Percentiles rank a stretch among this genome's conserved stretches.
Conservation (phyloP, 495 filamentous ascomycete genomes). For the Xylaria scruposa region DNA sequence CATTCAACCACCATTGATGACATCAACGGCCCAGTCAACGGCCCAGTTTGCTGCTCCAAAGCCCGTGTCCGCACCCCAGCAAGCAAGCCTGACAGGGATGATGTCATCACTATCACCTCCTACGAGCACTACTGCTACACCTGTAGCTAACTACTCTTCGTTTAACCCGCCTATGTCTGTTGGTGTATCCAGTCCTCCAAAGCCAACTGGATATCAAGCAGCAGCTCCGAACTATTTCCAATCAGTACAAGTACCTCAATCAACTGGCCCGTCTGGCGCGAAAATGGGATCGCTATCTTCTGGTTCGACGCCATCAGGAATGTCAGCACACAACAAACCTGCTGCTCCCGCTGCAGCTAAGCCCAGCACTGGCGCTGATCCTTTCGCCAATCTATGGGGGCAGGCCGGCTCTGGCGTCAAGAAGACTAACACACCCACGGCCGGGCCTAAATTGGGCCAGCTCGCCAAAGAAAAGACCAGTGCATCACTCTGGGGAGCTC, state of each 20-base stretch:
- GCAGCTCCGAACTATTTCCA: constrained; percentile 93
- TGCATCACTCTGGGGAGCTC: constrained; percentile 89
- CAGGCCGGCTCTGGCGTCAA: constrained; percentile 78
- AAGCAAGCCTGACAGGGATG: constrained; percentile 77
- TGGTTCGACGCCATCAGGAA: constrained; percentile 34
- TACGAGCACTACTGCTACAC: constrained; percentile 60
- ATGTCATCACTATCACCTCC: constrained; percentile 83
- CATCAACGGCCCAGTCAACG: constrained; percentile 67
- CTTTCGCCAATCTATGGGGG: constrained; percentile 86
- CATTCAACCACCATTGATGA: constrained; percentile 64
- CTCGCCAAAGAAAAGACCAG: constrained; percentile 96
- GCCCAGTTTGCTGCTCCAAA: constrained; percentile 82
- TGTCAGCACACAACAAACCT: constrained; percentile 45
- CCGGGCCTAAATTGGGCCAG: constrained; percentile 80
- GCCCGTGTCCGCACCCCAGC: constrained; percentile 80
- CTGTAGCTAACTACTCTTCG: constrained; percentile 60
- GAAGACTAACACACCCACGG: constrained; percentile 67
- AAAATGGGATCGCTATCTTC: constrained; percentile 35
- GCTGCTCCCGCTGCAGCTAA: constrained; percentile 59
- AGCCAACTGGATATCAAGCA: constrained; percentile 75
- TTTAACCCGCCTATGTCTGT: constrained; percentile 58
- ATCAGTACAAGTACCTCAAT: constrained; percentile 65
- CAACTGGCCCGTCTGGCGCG: constrained; percentile 39
- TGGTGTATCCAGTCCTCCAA: constrained; percentile 52
- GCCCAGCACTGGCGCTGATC: constrained; percentile 68